Evolutionary conservation across 768 basidiomycete genomes (phyloP), one percentile per base, ranked within the genome.

Genomic region (Boletus reticuloceps): DNA sequence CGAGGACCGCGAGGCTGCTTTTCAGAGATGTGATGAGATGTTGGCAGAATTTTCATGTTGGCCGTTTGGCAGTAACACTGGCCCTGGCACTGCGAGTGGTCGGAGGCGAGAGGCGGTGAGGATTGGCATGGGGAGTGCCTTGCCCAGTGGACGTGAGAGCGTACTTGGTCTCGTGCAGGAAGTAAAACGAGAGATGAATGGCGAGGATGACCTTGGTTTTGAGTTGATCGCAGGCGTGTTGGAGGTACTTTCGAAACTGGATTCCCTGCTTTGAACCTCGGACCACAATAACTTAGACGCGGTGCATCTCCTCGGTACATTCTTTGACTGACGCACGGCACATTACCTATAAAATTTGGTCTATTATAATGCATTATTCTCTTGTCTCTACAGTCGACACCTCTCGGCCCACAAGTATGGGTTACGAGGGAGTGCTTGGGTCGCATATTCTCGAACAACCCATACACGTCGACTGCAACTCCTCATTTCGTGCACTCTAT

Each of bases 171-270:
- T 94, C 40, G 75, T 93, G 31, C 75, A 79, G 55, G 91, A 88
- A 65, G 89, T 84, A 42, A 82, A 82, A 69, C 84, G 83, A 67
- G 91, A 93, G 77, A 77, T 84, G 69, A 71, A 73, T 13, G 80
- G 79, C 20, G 85, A 88, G 39, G 91, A 89, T 65, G 96, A 98
- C 70, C 71, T 88, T 43, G 86, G 85, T 44, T 91, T 97, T 61
- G 97, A 99, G 77, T 79, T 98, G 50, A 77, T 98, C 11, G 91
- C 92, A 6, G 94, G 92, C 0, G 94, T 98, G 36, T 72, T 98
- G 57, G 94, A 97, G 75, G 94, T 98, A 43, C 82, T 97, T 59
- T 88, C 89, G 49, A 89, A 94, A 71, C 82, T 98, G 73, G 94
- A 98, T 74, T 94, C 91, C 56, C 58, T 71, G 19, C 49, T 71